Base-by-base conservation (phyloP, 306 rosid species). In the Hippophae rhamnoides region DNA sequence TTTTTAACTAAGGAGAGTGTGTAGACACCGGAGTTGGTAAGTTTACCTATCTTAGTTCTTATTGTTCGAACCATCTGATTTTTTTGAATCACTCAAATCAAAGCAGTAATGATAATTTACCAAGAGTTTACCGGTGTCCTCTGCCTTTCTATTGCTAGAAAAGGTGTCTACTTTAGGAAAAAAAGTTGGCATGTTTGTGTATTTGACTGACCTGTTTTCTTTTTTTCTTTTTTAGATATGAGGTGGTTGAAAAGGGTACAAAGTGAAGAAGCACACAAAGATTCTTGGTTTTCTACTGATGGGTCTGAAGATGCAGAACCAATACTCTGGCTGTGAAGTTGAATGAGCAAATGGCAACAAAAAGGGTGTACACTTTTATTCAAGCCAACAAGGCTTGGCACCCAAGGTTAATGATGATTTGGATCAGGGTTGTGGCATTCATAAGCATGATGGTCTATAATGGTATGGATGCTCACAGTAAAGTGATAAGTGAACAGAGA, bases 401-500 rank as follows among this genome's bases (percentile, higher is more conserved):
- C 60, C 85, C 78, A 13, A 86, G 69, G 69, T 61, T 81, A 41
- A 66, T 93, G 45, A 45, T 86, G 42, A 71, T 86, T 3, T 93
- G 95, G 95, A 63, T 78, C 57, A 43, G 79, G 63, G 69, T 78
- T 13, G 75, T 93, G 93, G 77, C 78, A 12, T 38, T 78, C 12
- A 13, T 86, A 26, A 59, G 97, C 67, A 27, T 54, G 66, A 13
- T 13, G 41, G 78, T 86, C 75, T 93, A 74, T 73, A 75, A 26
- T 43, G 25, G 53, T 8, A 79, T 88, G 95, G 99, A 93, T 84
- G 95, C 79, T 69, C 90, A 79, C 40, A 74, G 73, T 64, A 88
- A 80, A 68, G 94, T 84, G 27, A 87, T 88, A 78, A 88, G 99
- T 79, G 99, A 93, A 64, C 87, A 88, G 78, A 84, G 99, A 48